Conservation (phyloP, 352 stramenopile species). For the Globisporangium ultimum region DNA sequence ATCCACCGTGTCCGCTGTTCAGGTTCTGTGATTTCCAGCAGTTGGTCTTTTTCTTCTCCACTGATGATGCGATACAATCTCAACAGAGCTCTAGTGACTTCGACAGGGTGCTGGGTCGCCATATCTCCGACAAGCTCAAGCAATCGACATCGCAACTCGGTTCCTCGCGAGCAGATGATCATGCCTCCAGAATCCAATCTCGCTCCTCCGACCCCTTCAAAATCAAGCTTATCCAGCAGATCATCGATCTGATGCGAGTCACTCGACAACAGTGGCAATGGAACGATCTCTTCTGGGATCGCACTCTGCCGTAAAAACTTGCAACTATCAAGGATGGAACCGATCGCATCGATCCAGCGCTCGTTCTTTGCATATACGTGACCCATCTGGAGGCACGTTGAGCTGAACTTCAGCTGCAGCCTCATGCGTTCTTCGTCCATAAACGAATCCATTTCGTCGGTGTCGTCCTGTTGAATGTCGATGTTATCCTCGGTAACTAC, state of each 20-base stretch:
- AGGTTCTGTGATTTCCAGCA: conserved; percentile 9
- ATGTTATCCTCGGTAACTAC: conserved; percentile 11
- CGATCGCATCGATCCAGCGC: conserved; percentile 36
- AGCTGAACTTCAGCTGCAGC: conserved; percentile 74
- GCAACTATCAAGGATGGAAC: conserved; percentile 44
- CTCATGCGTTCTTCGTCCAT: conserved; percentile 76
- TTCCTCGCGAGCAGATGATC: conserved; percentile 36
- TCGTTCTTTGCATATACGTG: conserved; percentile 32
- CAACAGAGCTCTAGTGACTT: conserved; percentile 19
- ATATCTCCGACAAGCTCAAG: conserved; percentile 69
- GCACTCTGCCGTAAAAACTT: conserved; percentile 34
- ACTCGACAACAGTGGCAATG: conserved; percentile 18
- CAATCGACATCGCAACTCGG: conserved; percentile 59
- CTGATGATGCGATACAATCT: conserved; percentile 46
- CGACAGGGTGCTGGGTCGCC: conserved; percentile 39
- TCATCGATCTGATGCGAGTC: conserved; percentile 28
- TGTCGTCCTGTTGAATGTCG: conserved; percentile 22
- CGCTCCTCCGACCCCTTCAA: conserved; percentile 46
- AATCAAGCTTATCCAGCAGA: conserved; percentile 57
- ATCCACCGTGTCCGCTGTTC: conserved; percentile 2
- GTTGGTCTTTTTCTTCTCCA: conserved; percentile 32
- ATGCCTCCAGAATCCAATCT: conserved; percentile 14
- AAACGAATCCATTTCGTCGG: conserved; percentile 49
- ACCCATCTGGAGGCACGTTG: conserved; percentile 59
- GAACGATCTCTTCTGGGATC: conserved; percentile 27